A percentile compares a stretch with the other conserved stretches of the same genome.
phyloP scores from a whole-genome alignment of 495 filamentous ascomycete genomes.

The Hypoxylon perforatum region DNA sequence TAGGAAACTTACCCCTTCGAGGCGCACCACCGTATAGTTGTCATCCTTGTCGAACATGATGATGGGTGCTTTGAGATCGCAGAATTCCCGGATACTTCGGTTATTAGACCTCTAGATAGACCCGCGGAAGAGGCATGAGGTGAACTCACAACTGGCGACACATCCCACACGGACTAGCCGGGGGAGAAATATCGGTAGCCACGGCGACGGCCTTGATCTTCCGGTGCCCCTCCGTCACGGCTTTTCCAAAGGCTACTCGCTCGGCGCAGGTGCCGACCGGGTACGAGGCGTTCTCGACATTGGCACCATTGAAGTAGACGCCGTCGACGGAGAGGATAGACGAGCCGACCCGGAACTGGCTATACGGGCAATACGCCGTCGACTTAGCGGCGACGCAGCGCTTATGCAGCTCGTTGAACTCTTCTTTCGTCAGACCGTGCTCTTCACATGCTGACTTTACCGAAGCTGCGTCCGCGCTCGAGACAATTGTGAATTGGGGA shows the following conservation, averaged over 20 bases:
- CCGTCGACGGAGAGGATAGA: slow-evolving; percentile 74
- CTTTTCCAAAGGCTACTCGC: slow-evolving; percentile 82
- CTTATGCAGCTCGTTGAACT: slow-evolving; percentile 69
- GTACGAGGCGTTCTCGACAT: slow-evolving; percentile 94
- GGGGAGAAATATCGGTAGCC: slow-evolving; percentile 78
- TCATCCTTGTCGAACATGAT: slow-evolving; percentile 89
- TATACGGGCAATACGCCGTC: slow-evolving; percentile 92
- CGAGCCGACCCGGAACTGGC: slow-evolving; percentile 89
- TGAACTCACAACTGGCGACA: slow-evolving; percentile 68
- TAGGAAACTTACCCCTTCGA: slow-evolving; percentile 71
- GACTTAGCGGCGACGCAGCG: slow-evolving; percentile 74
- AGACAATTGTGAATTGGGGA: slow-evolving; percentile 33
- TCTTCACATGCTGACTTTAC: slow-evolving; percentile 48
- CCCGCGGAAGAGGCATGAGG: no score
- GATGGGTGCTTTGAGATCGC: slow-evolving; percentile 72
- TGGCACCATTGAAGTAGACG: slow-evolving; percentile 78
- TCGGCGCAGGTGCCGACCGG: slow-evolving; percentile 96
- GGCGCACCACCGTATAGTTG: slow-evolving; percentile 73
- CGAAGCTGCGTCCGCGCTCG: slow-evolving; percentile 36
- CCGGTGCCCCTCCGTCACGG: slow-evolving; percentile 75
- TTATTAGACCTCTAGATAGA: slow-evolving; percentile 2
- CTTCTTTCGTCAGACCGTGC: slow-evolving; percentile 64
- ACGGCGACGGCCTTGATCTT: slow-evolving; percentile 87
- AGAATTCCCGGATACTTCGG: slow-evolving; percentile 82
- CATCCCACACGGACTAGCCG: slow-evolving; percentile 82